Evolutionary conservation across 1,284 basidiomycete genomes (phyloP).

Genomic region (Tilletia indica): DNA sequence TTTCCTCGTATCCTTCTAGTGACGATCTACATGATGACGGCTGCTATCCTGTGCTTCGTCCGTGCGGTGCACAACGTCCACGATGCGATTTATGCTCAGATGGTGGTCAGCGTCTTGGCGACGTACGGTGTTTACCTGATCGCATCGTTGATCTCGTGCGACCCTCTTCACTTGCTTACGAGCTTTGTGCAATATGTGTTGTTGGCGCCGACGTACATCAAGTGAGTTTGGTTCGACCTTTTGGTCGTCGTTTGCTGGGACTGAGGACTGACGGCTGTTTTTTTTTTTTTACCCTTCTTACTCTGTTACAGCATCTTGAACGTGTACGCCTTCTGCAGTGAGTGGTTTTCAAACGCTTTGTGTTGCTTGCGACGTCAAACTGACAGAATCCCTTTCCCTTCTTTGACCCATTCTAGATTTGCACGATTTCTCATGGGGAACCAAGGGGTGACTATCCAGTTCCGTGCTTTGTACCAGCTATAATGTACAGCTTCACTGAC

Average conservation of each 20-base stretch:
- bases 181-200: slow-evolving; percentile 90
- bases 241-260: background rate
- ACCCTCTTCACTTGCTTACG: slow-evolving; percentile 87
- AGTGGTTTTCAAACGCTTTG: slow-evolving; percentile 17
- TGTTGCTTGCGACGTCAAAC: background rate
- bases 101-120: slow-evolving; percentile 78
- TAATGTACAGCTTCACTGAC: too few species aligned
- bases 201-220: slow-evolving; percentile 87
- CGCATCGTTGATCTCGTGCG: slow-evolving; percentile 74
- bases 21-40: slow-evolving; percentile 73
- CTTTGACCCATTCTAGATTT: slow-evolving; percentile 15
- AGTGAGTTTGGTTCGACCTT: slow-evolving; percentile 44
- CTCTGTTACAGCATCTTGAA: slow-evolving; percentile 63
- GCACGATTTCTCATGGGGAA: slow-evolving; percentile 63
- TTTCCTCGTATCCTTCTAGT: slow-evolving; percentile 50
- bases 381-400: background rate
- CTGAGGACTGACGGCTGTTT: background rate
- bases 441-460: slow-evolving; percentile 66
- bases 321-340: slow-evolving; percentile 53
- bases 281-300: slow-evolving; percentile 19
- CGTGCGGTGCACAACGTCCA: slow-evolving; percentile 53
- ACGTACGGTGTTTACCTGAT: slow-evolving; percentile 69
- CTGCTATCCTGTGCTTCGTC: slow-evolving; percentile 44
- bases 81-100: slow-evolving; percentile 67
- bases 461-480: too few species aligned